Evolutionary conservation across 306 rosid genomes (phyloP).

Genomic region (Pueraria montana): DNA sequence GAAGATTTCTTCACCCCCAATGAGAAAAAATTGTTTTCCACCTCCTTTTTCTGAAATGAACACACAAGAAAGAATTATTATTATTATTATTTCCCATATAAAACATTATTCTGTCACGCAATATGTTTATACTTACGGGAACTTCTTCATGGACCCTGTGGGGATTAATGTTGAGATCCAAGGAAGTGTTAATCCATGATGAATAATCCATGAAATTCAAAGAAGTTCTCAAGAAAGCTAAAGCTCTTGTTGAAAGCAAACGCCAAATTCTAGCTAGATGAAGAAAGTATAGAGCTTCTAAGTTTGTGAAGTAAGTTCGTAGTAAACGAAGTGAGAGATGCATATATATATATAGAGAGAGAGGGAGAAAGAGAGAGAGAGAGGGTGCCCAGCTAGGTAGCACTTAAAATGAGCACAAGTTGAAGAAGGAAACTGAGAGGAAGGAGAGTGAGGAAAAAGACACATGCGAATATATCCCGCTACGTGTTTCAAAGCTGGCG

Average conservation of each 20-base stretch:
- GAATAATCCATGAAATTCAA: constrained; percentile 80
- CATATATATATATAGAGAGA: constrained; percentile 37
- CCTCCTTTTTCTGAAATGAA: constrained; percentile 66
- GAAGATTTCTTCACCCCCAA: constrained; percentile 55
- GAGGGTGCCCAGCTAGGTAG: too few relatives aligned
- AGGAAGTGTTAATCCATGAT: constrained; percentile 67
- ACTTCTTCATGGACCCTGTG: constrained; percentile 57
- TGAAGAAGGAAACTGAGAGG: constrained; percentile 64
- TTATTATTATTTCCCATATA: background rate
- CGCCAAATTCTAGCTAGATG: constrained; percentile 4
- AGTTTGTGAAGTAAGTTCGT: constrained; percentile 19
- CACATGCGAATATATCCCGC: constrained; percentile 21
- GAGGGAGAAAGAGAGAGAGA: background rate
- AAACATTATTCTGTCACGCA: constrained; percentile 27
- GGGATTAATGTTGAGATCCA: constrained; percentile 77
- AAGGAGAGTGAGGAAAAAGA: constrained; percentile 49
- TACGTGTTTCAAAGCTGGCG: constrained; percentile 47
- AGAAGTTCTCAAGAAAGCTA: too few relatives aligned
- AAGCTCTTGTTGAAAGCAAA: background rate
- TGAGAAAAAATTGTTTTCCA: constrained; percentile 62
- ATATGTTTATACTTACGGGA: constrained; percentile 60
- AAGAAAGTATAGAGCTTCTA: background rate
- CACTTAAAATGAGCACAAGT: constrained; percentile 34
- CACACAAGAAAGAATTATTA: constrained; percentile 22
- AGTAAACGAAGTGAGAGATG: background rate